phyloP scores from a whole-genome alignment of 2,329 filamentous ascomycete species.

The Stachybotrys elegans region DNA sequence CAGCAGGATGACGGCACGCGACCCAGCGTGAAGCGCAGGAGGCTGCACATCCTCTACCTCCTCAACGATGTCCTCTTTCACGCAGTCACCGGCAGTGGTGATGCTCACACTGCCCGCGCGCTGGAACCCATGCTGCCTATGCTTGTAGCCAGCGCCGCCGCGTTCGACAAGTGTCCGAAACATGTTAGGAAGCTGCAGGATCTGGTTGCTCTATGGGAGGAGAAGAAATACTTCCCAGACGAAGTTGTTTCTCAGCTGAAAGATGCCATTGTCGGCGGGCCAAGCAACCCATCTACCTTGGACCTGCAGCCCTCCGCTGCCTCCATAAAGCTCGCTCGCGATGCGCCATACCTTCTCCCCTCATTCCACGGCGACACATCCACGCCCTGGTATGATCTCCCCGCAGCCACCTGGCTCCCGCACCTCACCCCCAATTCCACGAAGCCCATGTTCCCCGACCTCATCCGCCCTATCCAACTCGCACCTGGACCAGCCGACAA shows the following conservation, averaged over 20 bases:
- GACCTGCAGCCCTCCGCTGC: slow-evolving; percentile 14
- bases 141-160: slow-evolving; percentile 55
- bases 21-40: slow-evolving; percentile 60
- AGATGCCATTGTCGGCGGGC: slow-evolving; percentile 44
- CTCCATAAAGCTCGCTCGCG: slow-evolving; percentile 41
- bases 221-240: slow-evolving; percentile 55
- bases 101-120: slow-evolving; percentile 48
- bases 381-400: slow-evolving; percentile 75
- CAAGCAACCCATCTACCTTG: slow-evolving; percentile 15
- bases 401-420: slow-evolving; percentile 75
- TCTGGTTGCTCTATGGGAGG: slow-evolving; percentile 67
- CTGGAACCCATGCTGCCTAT: slow-evolving; percentile 55
- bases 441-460: slow-evolving; percentile 64
- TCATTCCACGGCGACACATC: slow-evolving; percentile 70
- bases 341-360: slow-evolving; percentile 66
- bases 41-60: slow-evolving; percentile 72
- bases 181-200: slow-evolving; percentile 59
- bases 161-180: slow-evolving; percentile 57
- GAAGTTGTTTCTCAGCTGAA: slow-evolving; percentile 54
- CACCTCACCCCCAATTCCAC: slow-evolving; percentile 73
- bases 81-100: slow-evolving; percentile 46
- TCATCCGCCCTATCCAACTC: slow-evolving; percentile 68
- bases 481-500: slow-evolving; percentile 63
- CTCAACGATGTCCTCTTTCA: slow-evolving; percentile 76
- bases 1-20: slow-evolving; percentile 22